Evolutionary conservation across 73 alveolate genomes (phyloP).

Genomic region (Durusdinium trenchii): DNA sequence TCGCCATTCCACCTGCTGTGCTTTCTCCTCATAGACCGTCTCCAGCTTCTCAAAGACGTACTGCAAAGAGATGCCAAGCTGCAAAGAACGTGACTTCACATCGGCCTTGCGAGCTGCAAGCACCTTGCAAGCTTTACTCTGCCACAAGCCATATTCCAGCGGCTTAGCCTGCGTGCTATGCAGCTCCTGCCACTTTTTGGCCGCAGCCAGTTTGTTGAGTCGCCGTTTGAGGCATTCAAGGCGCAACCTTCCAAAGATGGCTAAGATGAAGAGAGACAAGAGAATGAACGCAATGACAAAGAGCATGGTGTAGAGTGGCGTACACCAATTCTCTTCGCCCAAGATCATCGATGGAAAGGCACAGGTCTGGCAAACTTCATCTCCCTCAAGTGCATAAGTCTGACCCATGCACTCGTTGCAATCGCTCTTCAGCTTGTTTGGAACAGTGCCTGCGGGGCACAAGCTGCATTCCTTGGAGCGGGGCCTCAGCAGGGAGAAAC

Average conservation of each 20-base stretch:
- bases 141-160: conserved; percentile 58
- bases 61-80: conserved; percentile 29
- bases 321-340: conserved; percentile 5
- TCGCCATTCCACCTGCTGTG: conserved; percentile 42
- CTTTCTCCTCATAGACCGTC: neutral
- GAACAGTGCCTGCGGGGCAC: conserved; percentile 19
- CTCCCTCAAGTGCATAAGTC: conserved; percentile 1
- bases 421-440: neutral
- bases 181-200: conserved; percentile 38
- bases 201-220: neutral
- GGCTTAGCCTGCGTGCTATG: neutral
- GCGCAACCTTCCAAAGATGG: conserved; percentile 31
- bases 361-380: conserved; percentile 6
- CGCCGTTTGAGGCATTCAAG: conserved; percentile 5
- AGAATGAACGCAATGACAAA: neutral
- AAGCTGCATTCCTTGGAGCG: neutral
- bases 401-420: conserved; percentile 47
- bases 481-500: no score
- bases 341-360: conserved; percentile 30
- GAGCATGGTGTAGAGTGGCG: neutral
- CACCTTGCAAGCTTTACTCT: neutral
- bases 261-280: neutral
- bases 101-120: neutral
- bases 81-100: neutral
- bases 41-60: conserved; percentile 51